Base-by-base conservation (phyloP, 2,329 filamentous ascomycete genomes). In the Paecilomyces niveus region DNA sequence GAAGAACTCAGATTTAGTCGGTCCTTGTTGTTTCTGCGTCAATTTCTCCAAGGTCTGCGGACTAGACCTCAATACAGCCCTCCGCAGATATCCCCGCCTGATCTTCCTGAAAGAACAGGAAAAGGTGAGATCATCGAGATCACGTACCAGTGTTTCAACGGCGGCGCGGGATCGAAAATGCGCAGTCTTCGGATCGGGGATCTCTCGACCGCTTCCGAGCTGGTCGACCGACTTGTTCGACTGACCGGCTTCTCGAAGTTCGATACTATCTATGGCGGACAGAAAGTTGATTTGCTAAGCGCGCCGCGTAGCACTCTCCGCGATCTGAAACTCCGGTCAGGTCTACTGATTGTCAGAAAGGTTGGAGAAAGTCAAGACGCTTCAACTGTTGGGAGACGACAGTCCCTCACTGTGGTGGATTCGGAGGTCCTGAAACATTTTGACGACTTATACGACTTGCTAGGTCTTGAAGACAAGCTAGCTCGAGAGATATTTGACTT, bases 351-450 rank as follows among this genome's bases (percentile, higher is more conserved):
- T 21, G 80, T 92, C 52, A 70, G 68, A 24, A 87, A 85, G 64
- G 80, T 81, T 15, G 82, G 85, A 51, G 78, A 81, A 21, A 78
- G 81, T 13, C 64, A 69, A 21, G 72, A 74, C 45, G 50, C 67
- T 13, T 59, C 67, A 0, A 58, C 65, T 53, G 61, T 62, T 22
- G 68, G 68, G 15, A 69, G 66, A 78, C 61, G 80, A 74, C 55
- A 84, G 77, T 54, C 83, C 78, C 53, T 86, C 78, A 62, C 82
- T 77, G 35, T 81, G 1, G 80, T 97, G 2, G 91, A 97, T 69
- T 81, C 84, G 11, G 89, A 93, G 65, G 86, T 97, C 22, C 78
- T 94, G 64, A 82, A 86, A 58, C 89, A 95, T 71, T 96, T 96
- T 67, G 83, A 90, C 57, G 86, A 93, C 61, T 76, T 99, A 24